Base-by-base conservation (phyloP, 1,284 basidiomycete genomes). In the Pseudomicrostroma phylloplanum region DNA sequence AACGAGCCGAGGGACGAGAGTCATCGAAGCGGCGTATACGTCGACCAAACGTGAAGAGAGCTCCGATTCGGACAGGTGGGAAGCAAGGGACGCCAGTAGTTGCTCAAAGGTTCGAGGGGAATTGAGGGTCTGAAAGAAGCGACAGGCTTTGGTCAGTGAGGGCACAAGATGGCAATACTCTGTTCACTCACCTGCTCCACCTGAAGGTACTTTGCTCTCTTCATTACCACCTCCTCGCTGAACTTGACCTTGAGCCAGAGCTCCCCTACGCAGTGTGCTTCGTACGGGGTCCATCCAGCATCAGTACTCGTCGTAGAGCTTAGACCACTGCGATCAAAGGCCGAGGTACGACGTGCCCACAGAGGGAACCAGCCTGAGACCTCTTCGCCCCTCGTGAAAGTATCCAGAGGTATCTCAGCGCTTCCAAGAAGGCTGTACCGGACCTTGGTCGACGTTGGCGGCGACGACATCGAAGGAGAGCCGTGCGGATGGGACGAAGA, bases 291-390 rank as follows among this genome's bases (percentile, higher is more conserved):
- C 30, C 8, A n/a, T 36, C 23, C 7, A 6, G 12, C 4, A 12
- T 17, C 56, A 19, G 8, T 1, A 4, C 1, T 17, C 13, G 1
- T 15, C 25, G 40, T 11, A n/a, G 17, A 15, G 30, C 40, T 48
- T 23, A 23, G 30, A 3, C 30, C 30, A 36, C 9, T 36, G 3
- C 51, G 51, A 21, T 15, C 21, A 54, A n/a, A 25, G 15, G 51
- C 15, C 51, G 26, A 15, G 21, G 55, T 70, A 70, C 43, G 30
- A 36, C 30, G 30, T 9, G 30, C 21, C 71, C 72, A 75, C 56
- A 75, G 67, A 6, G 73, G 73, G 58, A 70, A 75, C 17, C 70
- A 71, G 8, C 73, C 73, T 4, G 72, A 67, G 13, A 75, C 54
- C 21, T 70, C 69, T 58, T 75, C 73, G n/a, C 71, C 71, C 12